phyloP scores from a whole-genome alignment of 148 eudicot species.

The Fagopyrum tataricum region DNA sequence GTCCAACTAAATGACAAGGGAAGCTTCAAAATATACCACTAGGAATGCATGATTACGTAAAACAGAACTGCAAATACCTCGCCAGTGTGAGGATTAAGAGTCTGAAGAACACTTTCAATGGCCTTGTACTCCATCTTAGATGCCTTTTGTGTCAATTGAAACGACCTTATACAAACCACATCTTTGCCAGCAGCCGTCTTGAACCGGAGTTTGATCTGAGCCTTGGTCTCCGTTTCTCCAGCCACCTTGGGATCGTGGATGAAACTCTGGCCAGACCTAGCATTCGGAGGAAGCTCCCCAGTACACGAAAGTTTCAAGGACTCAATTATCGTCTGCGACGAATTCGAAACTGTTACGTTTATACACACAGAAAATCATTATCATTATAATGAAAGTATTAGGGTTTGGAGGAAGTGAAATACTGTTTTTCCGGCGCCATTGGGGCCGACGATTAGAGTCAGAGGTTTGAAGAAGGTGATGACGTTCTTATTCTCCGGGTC shows the following conservation, averaged over 20 bases:
- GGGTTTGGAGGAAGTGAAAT: background rate
- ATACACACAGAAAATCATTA: too few relatives aligned
- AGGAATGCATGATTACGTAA: background rate
- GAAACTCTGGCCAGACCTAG: slow-evolving; percentile 96
- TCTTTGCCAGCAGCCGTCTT: slow-evolving; percentile 96
- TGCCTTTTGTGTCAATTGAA: slow-evolving; percentile 91
- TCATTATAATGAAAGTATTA: background rate
- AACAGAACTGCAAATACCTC: slow-evolving; percentile 45
- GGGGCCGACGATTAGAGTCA: slow-evolving; percentile 91
- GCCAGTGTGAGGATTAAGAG: slow-evolving; percentile 90
- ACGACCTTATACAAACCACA: slow-evolving; percentile 94
- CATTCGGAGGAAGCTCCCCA: slow-evolving; percentile 96
- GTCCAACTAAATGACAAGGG: background rate
- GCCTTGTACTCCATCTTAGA: slow-evolving; percentile 98
- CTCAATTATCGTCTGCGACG: slow-evolving; percentile 80
- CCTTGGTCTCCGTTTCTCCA: slow-evolving; percentile 98
- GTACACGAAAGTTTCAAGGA: slow-evolving; percentile 95
- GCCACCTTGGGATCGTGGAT: slow-evolving; percentile 99
- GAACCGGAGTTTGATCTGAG: slow-evolving; percentile 92
- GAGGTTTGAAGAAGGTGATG: slow-evolving; percentile 83
- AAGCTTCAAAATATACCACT: background rate
- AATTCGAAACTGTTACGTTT: background rate
- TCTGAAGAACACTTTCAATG: slow-evolving; percentile 95
- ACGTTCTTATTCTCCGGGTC: slow-evolving; percentile 92
- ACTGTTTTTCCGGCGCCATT: slow-evolving; percentile 99